Evolutionary conservation across 1,139 yeast genomes (phyloP), one percentile per base, ranked within the genome.

Genomic region (Yamadazyma dendronema): DNA sequence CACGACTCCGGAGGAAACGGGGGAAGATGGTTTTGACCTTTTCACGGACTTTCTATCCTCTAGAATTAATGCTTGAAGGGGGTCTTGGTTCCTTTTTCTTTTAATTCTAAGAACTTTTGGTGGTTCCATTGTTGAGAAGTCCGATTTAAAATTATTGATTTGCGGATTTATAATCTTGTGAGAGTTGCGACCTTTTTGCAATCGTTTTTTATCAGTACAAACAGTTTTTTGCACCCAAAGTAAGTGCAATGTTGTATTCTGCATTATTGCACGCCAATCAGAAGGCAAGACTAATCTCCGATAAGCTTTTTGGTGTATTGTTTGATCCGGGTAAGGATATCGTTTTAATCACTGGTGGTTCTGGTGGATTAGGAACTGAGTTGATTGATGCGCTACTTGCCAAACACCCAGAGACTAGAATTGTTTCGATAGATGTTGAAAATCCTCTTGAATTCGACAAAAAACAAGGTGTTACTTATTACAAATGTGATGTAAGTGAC

Each of bases 31-130:
- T 44, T 74, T 72, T 12, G 77, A 64, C 35, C 76, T 54, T 47
- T 77, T 77, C 27, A 61, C 65, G 34, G 50, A 53, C 37, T 62
- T 62, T 41, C 55, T 59, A 51, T 64, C 65, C 50, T 67, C 70
- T 37, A 69, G 49, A 38, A 72, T 65, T 47, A 90, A 69, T 0
- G 96, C 95, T 49, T 85, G 88, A 17, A 90, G 70, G 1, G 96
- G 95, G 47, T 86, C 96, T 52, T 87, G 94, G 38, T 80, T 81
- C 43, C 96, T 72, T 54, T 84, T 83, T 45, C 97, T 73, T 61
- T 90, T 90, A 57, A 90, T 84, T 42, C 96, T 72, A 35, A 89
- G 79, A 14, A 84, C 69, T 40, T 72, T 71, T 2, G 89, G 90
- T 2, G 89, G 90, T 25, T 56, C 49, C 52, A 48, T 48, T 8